phyloP scores from a whole-genome alignment of 2,329 filamentous ascomycete species.

The Dendrostoma leiphaemia region DNA sequence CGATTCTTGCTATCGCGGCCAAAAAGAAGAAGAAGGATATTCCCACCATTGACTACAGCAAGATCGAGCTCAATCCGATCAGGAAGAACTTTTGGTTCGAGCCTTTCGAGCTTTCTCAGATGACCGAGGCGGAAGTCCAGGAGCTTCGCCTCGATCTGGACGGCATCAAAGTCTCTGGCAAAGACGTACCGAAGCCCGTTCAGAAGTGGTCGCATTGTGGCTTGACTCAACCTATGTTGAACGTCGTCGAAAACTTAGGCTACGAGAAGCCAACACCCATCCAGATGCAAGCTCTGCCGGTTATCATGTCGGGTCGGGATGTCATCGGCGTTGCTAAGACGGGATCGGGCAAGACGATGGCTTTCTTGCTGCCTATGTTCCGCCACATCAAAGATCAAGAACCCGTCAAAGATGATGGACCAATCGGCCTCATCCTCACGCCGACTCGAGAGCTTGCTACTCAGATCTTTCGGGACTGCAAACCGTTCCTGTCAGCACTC shows the following conservation, averaged over 20 bases:
- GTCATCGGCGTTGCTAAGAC: conserved; percentile 97
- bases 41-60: conserved; percentile 81
- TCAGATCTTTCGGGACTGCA: conserved; percentile 93
- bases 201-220: conserved; percentile 97
- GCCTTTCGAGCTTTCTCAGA: conserved; percentile 75
- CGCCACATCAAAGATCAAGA: conserved; percentile 94
- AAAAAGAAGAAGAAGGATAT: conserved; percentile 94
- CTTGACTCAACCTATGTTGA: conserved; percentile 79
- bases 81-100: conserved; percentile 95
- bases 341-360: conserved; percentile 94
- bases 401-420: conserved; percentile 80
- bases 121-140: conserved; percentile 81
- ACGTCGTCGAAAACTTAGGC: conserved; percentile 77
- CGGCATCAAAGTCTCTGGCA: conserved; percentile 89
- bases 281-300: conserved; percentile 90
- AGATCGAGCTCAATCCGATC: conserved; percentile 80
- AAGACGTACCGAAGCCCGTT: conserved; percentile 88
- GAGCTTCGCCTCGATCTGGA: conserved; percentile 85
- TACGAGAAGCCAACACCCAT: conserved; percentile 92
- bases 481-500: conserved; percentile 86
- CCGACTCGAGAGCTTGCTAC: conserved; percentile 91
- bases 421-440: conserved; percentile 85
- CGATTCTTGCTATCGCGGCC: conserved; percentile 52
- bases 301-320: conserved; percentile 94
- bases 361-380: conserved; percentile 95